Conservation (phyloP, 768 basidiomycete genomes). For the Symmetrospora coprosmae region DNA sequence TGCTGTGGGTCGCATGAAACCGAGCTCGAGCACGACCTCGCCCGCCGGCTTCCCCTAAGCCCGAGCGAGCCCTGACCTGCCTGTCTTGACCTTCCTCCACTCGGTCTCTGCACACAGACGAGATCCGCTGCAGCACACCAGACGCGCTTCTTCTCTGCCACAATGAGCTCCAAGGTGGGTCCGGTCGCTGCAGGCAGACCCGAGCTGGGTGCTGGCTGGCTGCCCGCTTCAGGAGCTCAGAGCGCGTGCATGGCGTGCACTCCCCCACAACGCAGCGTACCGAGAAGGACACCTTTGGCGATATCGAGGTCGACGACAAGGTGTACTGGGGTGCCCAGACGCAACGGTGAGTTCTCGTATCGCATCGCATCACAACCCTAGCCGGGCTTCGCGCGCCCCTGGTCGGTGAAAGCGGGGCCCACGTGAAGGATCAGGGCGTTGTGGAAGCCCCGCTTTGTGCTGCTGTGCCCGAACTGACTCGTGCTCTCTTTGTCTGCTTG, state of each 20-base stretch:
- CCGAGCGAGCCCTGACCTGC: too few species aligned
- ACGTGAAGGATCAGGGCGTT: background rate
- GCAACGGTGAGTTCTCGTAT: slow-evolving; percentile 50
- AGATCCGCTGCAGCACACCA: background rate
- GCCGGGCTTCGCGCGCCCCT: too few species aligned
- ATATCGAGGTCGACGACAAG: slow-evolving; percentile 70
- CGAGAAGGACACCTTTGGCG: slow-evolving; percentile 72
- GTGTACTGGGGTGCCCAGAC: slow-evolving; percentile 98
- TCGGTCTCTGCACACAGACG: too few species aligned
- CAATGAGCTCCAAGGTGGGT: background rate
- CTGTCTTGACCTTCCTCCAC: too few species aligned
- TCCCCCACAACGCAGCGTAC: slow-evolving; percentile 1
- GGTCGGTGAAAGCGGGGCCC: too few species aligned
- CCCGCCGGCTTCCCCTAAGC: too few species aligned
- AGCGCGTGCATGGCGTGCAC: background rate
- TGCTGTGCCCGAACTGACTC: background rate
- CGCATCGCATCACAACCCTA: too few species aligned
- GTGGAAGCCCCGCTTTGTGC: too few species aligned
- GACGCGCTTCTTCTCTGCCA: slow-evolving; percentile 4
- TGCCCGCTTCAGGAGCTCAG: background rate
- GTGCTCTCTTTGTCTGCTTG: background rate
- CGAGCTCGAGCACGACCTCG: too few species aligned
- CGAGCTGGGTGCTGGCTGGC: slow-evolving; percentile 17
- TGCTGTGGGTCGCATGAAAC: too few species aligned
- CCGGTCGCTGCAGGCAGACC: background rate